Base-by-base conservation (phyloP, 352 stramenopile genomes). In the Phytophthora agathidicida region DNA sequence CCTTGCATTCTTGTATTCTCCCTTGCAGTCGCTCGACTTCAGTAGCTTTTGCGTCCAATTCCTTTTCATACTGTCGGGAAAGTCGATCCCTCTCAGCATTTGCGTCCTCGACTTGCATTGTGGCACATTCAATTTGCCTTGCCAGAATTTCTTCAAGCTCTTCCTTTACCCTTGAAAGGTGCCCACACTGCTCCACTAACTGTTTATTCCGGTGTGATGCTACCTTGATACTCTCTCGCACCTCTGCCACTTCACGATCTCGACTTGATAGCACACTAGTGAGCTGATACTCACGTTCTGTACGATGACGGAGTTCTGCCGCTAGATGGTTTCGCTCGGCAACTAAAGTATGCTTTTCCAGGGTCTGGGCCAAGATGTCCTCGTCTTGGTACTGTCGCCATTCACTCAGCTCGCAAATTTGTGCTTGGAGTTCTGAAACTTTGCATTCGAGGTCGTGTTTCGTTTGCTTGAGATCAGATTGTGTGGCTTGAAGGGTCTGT, bases 1-100 rank as follows among this genome's bases (percentile, higher is more conserved):
- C 11, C 11, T 61, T 47, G 7, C 39, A 22, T 30, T 61, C 17
- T 7, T 41, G 58, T 28, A 74, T 32, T 14, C 38, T 55, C 39
- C 49, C 16, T 23, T 58, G 79, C 5, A 81, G 38, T n/a, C 63
- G 7, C 19, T 82, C 65, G 17, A 89, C 38, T 10, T 60, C 32
- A 6, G 6, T 43, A 7, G 68, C 57, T 41, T 89, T 89, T 13
- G 60, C 46, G 7, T 74, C 62, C 31, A 85, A 2, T 28, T 64
- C 24, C 11, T 44, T 41, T 33, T 56, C 27, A 22, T 55, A 48
- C 22, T 45, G 30, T 8, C 27, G 42, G n/a, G 19, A 31, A 14
- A 61, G 37, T 7, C 65, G 46, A 20, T 45, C 26, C 17, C 22
- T 10, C 3, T 48, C 32, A 38, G 68, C 35, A 19, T 32, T 39